These are phyloP conservation scores for Podaxis mareebaensis DNA, from an alignment of 768 basidiomycete genomes.

Conservation along the genomic window DNA sequence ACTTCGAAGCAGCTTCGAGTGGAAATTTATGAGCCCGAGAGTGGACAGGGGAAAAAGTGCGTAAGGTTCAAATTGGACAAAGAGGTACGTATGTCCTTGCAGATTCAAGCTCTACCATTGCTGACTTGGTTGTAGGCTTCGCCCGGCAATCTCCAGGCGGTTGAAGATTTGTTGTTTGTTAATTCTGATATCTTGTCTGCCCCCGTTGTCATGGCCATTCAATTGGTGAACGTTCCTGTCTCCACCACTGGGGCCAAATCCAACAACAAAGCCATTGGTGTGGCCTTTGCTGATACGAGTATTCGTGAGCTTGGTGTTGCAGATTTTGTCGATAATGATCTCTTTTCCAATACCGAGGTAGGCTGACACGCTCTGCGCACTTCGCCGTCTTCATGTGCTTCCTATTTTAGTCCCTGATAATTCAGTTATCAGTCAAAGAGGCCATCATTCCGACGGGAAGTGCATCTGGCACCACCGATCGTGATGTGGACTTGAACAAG, in stretches of 20 bases:
- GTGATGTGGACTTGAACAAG: slow-evolving; percentile 88
- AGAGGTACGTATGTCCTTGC: slow-evolving; percentile 49
- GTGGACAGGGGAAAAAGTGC: slow-evolving; percentile 72
- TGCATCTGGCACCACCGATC: slow-evolving; percentile 66
- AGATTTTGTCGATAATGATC: slow-evolving; percentile 92
- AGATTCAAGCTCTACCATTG: neutral
- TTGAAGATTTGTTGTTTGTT: slow-evolving; percentile 85
- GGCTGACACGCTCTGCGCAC: slow-evolving; percentile 2
- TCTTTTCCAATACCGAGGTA: slow-evolving; percentile 95
- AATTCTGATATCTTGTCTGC: slow-evolving; percentile 78
- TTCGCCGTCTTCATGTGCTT: neutral
- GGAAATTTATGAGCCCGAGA: slow-evolving; percentile 85
- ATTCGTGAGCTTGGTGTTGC: slow-evolving; percentile 82
- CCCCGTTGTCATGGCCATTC: slow-evolving; percentile 89
- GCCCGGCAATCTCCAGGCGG: slow-evolving; percentile 66
- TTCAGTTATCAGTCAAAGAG: slow-evolving; percentile 97
- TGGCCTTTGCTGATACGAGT: slow-evolving; percentile 92
- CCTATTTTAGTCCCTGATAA: slow-evolving; percentile 74
- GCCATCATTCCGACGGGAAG: slow-evolving; percentile 83
- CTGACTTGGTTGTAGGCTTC: slow-evolving; percentile 37
- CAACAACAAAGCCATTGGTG: slow-evolving; percentile 73
- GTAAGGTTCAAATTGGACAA: slow-evolving; percentile 78
- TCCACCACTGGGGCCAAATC: slow-evolving; percentile 44
- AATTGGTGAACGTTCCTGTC: slow-evolving; percentile 57
- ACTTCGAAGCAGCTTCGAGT: slow-evolving; percentile 88